Evolutionary conservation across 495 filamentous ascomycete species (phyloP).

Genomic region (Daldinia loculata): DNA sequence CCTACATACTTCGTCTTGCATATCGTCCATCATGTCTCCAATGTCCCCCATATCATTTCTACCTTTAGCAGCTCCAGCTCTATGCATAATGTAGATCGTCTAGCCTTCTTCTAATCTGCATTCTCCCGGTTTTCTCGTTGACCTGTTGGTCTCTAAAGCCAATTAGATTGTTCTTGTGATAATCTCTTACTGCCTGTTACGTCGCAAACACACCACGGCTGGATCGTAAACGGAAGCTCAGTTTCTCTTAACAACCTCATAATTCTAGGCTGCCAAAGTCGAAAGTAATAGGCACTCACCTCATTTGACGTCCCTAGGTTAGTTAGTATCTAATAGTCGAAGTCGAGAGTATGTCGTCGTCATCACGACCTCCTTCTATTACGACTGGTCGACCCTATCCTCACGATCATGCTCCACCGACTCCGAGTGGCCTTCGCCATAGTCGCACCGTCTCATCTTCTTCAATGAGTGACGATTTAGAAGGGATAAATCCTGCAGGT

Average conservation of each 20-base stretch:
- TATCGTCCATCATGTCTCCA: conserved; percentile 6
- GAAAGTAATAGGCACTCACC: not conserved
- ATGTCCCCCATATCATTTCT: conserved; percentile 3
- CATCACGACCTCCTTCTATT: conserved; percentile 26
- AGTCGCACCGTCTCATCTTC: conserved; percentile 53
- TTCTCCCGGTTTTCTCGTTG: conserved; percentile 7
- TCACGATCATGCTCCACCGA: conserved; percentile 49
- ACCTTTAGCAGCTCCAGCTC: not conserved
- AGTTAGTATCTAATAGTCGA: not conserved
- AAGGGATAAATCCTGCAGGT: conserved; percentile 26
- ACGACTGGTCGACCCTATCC: conserved; percentile 26
- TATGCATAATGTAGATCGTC: conserved; percentile 25
- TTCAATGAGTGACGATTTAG: conserved; percentile 36
- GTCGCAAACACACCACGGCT: not conserved
- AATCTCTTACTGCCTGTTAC: not conserved
- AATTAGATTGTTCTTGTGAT: not conserved
- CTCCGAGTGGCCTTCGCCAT: conserved; percentile 56
- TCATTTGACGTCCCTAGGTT: not conserved
- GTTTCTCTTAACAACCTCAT: not conserved
- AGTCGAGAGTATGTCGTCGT: conserved; percentile 23
- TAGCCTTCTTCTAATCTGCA: conserved; percentile 10
- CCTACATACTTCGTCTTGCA: conserved; percentile 26
- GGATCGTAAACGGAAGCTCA: not conserved
- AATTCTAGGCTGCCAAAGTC: not conserved
- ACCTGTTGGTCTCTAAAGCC: not conserved